These are phyloP conservation scores for Kondoa subrosea DNA, from an alignment of 768 basidiomycete genomes.

Conservation along the genomic window DNA sequence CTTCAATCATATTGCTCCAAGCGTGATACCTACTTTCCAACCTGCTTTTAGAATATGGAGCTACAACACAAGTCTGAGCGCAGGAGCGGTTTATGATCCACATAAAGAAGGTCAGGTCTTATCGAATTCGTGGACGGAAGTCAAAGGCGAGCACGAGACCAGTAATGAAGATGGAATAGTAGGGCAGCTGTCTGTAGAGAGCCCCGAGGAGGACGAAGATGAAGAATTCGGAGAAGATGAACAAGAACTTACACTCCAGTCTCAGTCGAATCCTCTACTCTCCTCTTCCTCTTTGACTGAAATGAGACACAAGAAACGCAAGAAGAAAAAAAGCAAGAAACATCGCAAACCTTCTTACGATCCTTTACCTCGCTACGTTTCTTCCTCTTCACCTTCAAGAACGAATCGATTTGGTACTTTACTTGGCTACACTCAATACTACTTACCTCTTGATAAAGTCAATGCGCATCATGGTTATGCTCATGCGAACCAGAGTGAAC, in stretches of 20 bases:
- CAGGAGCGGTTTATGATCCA: neutral
- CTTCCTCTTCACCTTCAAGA: slow-evolving; percentile 49
- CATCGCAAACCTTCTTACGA: slow-evolving; percentile 47
- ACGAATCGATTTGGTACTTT: slow-evolving; percentile 53
- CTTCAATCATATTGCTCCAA: slow-evolving; percentile 61
- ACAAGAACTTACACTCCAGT: neutral
- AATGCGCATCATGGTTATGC: slow-evolving; percentile 13
- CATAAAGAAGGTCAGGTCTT: neutral
- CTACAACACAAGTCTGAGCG: slow-evolving; percentile 48
- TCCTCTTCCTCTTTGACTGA: neutral
- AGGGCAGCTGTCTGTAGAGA: too few species aligned
- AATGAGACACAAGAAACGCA: slow-evolving; percentile 34
- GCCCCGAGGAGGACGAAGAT: too few species aligned
- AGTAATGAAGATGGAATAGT: slow-evolving; percentile 16
- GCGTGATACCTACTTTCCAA: slow-evolving; percentile 73
- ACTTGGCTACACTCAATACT: slow-evolving; percentile 70
- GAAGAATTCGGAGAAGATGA: neutral
- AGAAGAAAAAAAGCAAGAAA: slow-evolving; percentile 42
- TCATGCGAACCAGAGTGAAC: slow-evolving; percentile 6
- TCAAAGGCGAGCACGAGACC: neutral
- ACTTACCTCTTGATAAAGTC: slow-evolving; percentile 10
- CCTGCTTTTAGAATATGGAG: slow-evolving; percentile 64
- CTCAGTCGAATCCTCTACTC: neutral
- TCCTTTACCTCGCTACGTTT: slow-evolving; percentile 44
- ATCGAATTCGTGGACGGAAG: too few species aligned